Percentiles rank a stretch among this genome's conserved stretches.
phyloP scores from a whole-genome alignment of 441 rosid species.

The Pelargonium myrrhifolium region DNA sequence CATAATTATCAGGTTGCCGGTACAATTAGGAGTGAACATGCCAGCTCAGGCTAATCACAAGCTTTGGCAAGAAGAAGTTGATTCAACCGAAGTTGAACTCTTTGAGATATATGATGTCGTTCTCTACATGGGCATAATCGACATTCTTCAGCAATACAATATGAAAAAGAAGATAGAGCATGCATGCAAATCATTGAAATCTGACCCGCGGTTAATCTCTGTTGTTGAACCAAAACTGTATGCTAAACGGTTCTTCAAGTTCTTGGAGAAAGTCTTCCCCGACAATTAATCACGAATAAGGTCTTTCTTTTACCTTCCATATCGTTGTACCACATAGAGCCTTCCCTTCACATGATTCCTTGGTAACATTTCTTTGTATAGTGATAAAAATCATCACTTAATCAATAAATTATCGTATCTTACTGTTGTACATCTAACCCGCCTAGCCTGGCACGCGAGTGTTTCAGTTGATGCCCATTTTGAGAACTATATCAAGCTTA shows the following conservation, averaged over 20 bases:
- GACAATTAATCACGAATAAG: background rate
- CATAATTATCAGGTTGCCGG: constrained; percentile 52
- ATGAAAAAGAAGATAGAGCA: constrained; percentile 63
- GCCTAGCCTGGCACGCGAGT: background rate
- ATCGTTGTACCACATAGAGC: background rate
- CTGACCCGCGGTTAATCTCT: constrained; percentile 58
- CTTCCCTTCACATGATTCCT: background rate
- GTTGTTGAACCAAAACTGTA: constrained; percentile 64
- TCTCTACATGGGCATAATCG: constrained; percentile 87
- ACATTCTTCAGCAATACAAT: constrained; percentile 79
- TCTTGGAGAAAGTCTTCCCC: constrained; percentile 68
- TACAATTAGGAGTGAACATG: constrained; percentile 96
- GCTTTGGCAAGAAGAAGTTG: constrained; percentile 39
- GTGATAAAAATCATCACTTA: background rate
- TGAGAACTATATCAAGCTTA: background rate
- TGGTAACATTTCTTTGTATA: background rate
- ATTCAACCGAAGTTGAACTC: constrained; percentile 52
- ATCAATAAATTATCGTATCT: background rate
- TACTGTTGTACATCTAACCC: background rate
- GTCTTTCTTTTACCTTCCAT: background rate
- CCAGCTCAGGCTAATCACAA: constrained; percentile 25
- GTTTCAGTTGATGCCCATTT: background rate
- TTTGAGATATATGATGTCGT: constrained; percentile 85
- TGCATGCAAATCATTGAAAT: constrained; percentile 55
- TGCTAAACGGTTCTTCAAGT: constrained; percentile 59